phyloP scores from a whole-genome alignment of 176 grass and related monocot species.

The Tillandsia leiboldiana region DNA sequence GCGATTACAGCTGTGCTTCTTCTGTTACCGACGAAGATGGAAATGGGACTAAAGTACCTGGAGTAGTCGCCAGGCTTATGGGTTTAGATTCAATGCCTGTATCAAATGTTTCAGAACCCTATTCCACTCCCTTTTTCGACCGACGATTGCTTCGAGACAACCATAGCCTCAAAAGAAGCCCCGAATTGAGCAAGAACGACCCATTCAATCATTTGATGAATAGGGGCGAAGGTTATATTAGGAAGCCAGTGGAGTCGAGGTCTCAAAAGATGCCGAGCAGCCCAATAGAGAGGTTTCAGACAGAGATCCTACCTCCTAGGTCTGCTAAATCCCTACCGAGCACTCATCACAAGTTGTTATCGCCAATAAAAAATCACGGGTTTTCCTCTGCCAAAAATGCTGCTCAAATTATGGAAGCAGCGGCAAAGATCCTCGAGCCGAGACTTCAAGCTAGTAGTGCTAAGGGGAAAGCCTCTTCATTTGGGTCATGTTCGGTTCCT shows the following conservation, averaged over 20 bases:
- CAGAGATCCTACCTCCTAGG: constrained; percentile 50
- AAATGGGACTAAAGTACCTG: constrained; percentile 47
- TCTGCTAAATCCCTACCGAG: constrained; percentile 33
- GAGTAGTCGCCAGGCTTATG: constrained; percentile 87
- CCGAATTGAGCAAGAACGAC: constrained; percentile 33
- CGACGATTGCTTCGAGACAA: constrained; percentile 44
- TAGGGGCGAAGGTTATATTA: constrained; percentile 44
- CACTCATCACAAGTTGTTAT: constrained; percentile 47
- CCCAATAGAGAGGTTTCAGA: constrained; percentile 72
- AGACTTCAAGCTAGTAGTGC: constrained; percentile 35
- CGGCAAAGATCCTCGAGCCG: constrained; percentile 74
- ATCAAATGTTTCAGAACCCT: constrained; percentile 35
- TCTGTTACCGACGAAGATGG: constrained; percentile 68
- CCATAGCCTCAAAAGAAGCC: constrained; percentile 39
- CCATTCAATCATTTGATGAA: constrained; percentile 24
- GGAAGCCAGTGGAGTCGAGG: constrained; percentile 54
- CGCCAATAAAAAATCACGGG: constrained; percentile 58
- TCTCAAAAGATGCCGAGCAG: constrained; percentile 74
- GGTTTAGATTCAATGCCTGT: constrained; percentile 77
- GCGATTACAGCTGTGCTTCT: constrained; percentile 60
- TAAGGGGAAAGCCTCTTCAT: constrained; percentile 51
- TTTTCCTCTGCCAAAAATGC: constrained; percentile 67
- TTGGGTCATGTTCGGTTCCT: constrained; percentile 39
- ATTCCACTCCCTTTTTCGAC: constrained; percentile 57
- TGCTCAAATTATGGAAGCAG: constrained; percentile 69